Conservation (phyloP, 441 rosid species). For the Corymbia citriodora region DNA sequence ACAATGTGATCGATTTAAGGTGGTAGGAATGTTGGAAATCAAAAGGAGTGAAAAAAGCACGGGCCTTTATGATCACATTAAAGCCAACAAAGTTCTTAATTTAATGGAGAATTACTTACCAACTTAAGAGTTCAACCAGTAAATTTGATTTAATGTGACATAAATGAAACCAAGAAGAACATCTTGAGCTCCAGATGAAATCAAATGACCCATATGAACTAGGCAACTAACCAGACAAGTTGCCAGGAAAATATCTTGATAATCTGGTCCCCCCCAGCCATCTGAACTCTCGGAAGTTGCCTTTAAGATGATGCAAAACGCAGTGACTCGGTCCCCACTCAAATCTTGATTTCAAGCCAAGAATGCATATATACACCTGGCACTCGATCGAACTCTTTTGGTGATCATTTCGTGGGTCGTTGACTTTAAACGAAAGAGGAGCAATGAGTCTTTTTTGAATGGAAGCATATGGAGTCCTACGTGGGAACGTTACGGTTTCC, state of each 20-base stretch:
- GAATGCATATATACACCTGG: not conserved
- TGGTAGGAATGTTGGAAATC: not conserved
- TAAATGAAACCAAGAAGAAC: not conserved
- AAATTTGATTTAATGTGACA: not conserved
- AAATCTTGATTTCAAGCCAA: not conserved
- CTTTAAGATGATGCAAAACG: not conserved
- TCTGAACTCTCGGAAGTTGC: not conserved
- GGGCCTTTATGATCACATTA: not conserved
- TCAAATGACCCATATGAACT: not conserved
- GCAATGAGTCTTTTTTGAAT: not conserved
- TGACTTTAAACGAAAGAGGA: not conserved
- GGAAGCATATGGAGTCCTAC: not conserved
- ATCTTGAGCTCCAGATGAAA: not conserved
- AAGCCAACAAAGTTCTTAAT: not conserved
- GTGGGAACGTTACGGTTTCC: not conserved
- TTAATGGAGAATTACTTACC: not conserved
- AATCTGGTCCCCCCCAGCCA: not conserved
- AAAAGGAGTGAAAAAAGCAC: rapidly evolving
- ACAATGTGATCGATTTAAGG: not conserved
- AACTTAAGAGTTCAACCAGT: not conserved
- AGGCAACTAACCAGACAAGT: not conserved
- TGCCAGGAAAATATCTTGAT: not conserved
- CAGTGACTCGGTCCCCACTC: not conserved
- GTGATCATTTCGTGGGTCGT: not conserved
- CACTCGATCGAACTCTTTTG: not conserved